Evolutionary conservation across 192 early-diverging fungal genomes (phyloP), one percentile per base, ranked within the genome.

Genomic region (Coemansia sp.): DNA sequence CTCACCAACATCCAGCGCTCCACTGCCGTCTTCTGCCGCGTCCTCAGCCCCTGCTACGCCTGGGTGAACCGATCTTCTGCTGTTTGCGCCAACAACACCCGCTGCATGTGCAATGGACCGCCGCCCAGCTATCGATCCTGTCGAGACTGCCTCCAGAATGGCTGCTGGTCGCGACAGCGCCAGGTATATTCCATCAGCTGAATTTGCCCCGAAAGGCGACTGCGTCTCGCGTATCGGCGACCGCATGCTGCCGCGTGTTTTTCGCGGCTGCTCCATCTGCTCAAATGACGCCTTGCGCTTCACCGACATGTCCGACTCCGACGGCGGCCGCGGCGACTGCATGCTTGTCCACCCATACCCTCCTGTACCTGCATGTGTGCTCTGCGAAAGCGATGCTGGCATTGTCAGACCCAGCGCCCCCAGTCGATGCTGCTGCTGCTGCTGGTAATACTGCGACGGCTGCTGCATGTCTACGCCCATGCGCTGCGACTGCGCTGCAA

Each of bases 201-300:
- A 15, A 41, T n/a, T 41, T 29, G 61, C 17, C 31, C 31, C 34
- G 10, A 65, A 25, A 9, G 37, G 11, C 1, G 59, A 27, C 5
- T 30, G 34, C 8, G 54, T 22, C n/a, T 78, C 75, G 58, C 61
- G 66, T 22, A 59, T 59, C 13, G 75, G 69, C 48, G 75, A 67
- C 36, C 69, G 56, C 47, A 62, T 42, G 36, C 30, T 64, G 42
- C 70, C 76, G 11, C 76, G 55, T 2, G 70, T 33, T 15, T 79
- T 79, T 19, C 76, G 57, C 1, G 76, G 76, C 57, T 67, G 76
- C 13, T 47, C 64, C 2, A 67, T 33, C 58, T 70, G 76, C 44
- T 79, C 76, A 20, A 64, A 42, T 10, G 67, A 67, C 2, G 76
- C 76, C 67, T 79, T 79, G 44, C 76, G 76, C 60, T 79, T 79